Conservation (phyloP, 495 filamentous ascomycete genomes). For the Penicillium pancosmium region DNA sequence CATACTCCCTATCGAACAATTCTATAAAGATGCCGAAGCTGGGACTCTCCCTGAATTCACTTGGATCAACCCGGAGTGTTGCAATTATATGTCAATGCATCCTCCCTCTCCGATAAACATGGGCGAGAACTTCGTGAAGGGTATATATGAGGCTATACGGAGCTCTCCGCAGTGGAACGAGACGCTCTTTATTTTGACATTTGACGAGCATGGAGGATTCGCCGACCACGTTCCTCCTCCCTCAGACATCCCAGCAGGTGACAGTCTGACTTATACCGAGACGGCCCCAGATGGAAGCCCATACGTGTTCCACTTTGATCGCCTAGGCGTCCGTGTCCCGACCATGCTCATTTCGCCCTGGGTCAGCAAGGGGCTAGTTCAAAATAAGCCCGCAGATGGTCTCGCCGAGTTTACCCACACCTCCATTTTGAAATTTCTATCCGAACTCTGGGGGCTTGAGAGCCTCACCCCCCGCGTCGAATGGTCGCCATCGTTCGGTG, state of each 20-base stretch:
- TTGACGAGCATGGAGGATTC: slow-evolving; percentile 55
- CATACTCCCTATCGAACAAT: slow-evolving; percentile 36
- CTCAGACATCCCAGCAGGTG: slow-evolving; percentile 43
- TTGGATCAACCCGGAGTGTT: slow-evolving; percentile 58
- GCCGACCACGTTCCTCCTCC: slow-evolving; percentile 53
- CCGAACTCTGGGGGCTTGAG: slow-evolving; percentile 48
- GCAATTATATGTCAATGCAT: slow-evolving; percentile 52
- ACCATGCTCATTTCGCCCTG: slow-evolving; percentile 55
- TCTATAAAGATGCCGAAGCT: slow-evolving; percentile 41
- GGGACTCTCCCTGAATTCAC: slow-evolving; percentile 49
- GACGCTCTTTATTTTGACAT: slow-evolving; percentile 53
- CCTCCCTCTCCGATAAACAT: slow-evolving; percentile 49
- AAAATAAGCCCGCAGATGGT: slow-evolving; percentile 36
- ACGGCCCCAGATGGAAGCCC: slow-evolving; percentile 39
- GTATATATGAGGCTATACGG: slow-evolving; percentile 53
- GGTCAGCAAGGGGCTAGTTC: slow-evolving; percentile 46
- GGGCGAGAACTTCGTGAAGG: slow-evolving; percentile 54
- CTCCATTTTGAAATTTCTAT: slow-evolving; percentile 46
- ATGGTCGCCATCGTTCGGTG: slow-evolving; percentile 45
- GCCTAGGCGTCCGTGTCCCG: slow-evolving; percentile 54
- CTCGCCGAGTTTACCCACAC: slow-evolving; percentile 47
- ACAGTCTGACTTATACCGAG: slow-evolving; percentile 47
- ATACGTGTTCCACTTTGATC: slow-evolving; percentile 52
- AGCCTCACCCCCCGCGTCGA: slow-evolving; percentile 44
- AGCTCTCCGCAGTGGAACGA: slow-evolving; percentile 51